Base-by-base conservation (phyloP, 2,329 filamentous ascomycete genomes). In the Sclerotinia nivalis region DNA sequence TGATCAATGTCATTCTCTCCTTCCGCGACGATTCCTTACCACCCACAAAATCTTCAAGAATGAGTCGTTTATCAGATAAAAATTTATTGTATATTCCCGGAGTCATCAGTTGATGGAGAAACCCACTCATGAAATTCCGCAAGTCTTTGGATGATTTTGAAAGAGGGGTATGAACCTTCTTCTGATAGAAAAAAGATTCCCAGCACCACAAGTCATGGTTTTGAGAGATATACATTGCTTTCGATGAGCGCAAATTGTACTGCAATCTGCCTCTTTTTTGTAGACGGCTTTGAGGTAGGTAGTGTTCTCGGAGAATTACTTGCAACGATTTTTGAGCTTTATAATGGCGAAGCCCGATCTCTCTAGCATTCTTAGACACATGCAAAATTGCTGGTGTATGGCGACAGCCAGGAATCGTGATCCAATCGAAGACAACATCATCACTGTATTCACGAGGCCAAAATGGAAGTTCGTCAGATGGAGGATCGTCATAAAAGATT, bases 331-430 rank as follows among this genome's bases (percentile, higher is more conserved):
- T 34, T 34, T 55, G 28, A 22, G 15, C 28, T 22, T 31, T 18
- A 55, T 34, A 55, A 55, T 34, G 15, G 7, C 52, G 15, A 55
- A 55, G 52, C 8, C 52, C 52, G 18, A 55, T 12, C 13, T 55
- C 28, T 8, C 52, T 55, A 5, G 13, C 52, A 10, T 20, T 8
- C 52, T 31, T 34, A 18, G 52, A 55, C 10, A 55, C 52, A 34
- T 55, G 52, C 52, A 55, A 55, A 34, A 55, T 55, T 55, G 52
- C 52, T 10, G 52, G 52, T 31, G 52, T 55, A 55, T 55, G 20
- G 28, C 28, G 25, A 20, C 28, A 55, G 13, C 25, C 28, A 55
- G 52, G 28, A 34, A 34, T 20, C 15, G 52, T 34, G 15, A 31
- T 18, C 52, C 52, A 55, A 4, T 55, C 52, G 28, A 20, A 4